A percentile compares a stretch with the other conserved stretches of the same genome.
These are phyloP conservation scores for Draba incana DNA, from an alignment of 345 rosid genomes.

Conservation along the genomic window DNA sequence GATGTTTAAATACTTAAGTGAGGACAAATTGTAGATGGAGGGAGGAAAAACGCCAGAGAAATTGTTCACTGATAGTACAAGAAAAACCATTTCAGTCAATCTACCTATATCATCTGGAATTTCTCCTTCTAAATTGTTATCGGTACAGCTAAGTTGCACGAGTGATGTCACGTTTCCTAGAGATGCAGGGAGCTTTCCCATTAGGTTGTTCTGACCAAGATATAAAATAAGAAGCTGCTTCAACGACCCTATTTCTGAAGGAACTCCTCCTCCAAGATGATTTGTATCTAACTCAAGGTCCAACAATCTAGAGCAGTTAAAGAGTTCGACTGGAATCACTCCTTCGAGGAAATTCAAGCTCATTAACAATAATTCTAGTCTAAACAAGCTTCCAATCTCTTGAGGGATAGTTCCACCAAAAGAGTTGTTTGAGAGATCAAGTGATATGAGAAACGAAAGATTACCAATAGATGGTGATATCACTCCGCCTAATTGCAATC, in stretches of 20 bases:
- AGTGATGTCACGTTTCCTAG: conserved; percentile 34
- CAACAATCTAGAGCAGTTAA: conserved; percentile 23
- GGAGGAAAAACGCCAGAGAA: conserved; percentile 28
- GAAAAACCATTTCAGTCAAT: not conserved
- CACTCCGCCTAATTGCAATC: conserved; percentile 21
- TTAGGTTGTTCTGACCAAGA: conserved; percentile 3
- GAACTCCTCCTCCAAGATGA: conserved; percentile 4
- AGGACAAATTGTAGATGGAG: conserved; percentile 21
- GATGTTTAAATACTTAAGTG: conserved; percentile 15
- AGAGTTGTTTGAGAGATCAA: conserved; percentile 19
- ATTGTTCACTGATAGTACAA: not conserved
- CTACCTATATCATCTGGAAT: not conserved
- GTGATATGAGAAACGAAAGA: conserved; percentile 10
- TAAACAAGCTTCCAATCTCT: conserved; percentile 25
- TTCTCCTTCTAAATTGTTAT: not conserved
- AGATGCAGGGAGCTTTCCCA: conserved; percentile 25
- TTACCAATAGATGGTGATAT: conserved; percentile 40
- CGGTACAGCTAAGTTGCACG: not conserved
- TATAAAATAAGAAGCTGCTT: not conserved
- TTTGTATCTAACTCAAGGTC: not conserved
- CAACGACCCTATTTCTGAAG: conserved; percentile 22
- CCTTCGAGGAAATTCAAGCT: not conserved
- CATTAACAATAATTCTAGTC: conserved; percentile 3
- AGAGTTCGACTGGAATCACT: not conserved
- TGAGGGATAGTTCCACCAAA: conserved; percentile 27